These are phyloP conservation scores for Abrus precatorius DNA, from an alignment of 306 rosid genomes.

Conservation along the genomic window DNA sequence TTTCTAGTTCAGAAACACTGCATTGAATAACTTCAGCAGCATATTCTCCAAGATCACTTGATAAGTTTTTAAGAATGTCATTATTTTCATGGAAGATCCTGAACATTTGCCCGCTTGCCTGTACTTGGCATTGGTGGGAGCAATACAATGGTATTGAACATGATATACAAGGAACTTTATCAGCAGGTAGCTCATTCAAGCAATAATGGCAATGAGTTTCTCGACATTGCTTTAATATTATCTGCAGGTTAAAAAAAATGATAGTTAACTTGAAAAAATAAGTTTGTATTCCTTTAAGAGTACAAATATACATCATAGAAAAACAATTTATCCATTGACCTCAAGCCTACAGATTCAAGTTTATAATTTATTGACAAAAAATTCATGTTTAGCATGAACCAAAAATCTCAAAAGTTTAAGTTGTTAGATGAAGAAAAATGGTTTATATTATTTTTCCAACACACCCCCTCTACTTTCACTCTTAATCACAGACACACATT, in stretches of 20 bases:
- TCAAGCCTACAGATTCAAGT: conserved; percentile 20
- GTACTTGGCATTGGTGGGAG: conserved; percentile 71
- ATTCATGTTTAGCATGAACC: conserved; percentile 1
- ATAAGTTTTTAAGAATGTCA: conserved; percentile 53
- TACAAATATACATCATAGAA: conserved; percentile 6
- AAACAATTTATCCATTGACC: conserved; percentile 2
- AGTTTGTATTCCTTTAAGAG: background rate
- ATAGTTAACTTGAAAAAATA: conserved; percentile 35
- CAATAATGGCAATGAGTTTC: conserved; percentile 94
- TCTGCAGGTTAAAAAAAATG: conserved; percentile 50
- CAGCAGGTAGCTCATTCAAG: conserved; percentile 85
- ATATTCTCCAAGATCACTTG: conserved; percentile 61
- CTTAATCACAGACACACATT: background rate
- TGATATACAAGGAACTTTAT: conserved; percentile 81
- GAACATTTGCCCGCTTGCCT: conserved; percentile 67
- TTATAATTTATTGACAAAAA: conserved; percentile 27
- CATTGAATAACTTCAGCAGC: conserved; percentile 56
- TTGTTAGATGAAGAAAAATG: background rate
- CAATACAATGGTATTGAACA: conserved; percentile 88
- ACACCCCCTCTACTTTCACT: background rate
- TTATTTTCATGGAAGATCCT: conserved; percentile 48
- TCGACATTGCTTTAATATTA: conserved; percentile 78
- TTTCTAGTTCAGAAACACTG: conserved; percentile 53
- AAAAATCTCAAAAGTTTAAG: background rate
- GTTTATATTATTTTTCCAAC: background rate